phyloP scores from a whole-genome alignment of 352 stramenopile species.

The Globisporangium iwayamae region DNA sequence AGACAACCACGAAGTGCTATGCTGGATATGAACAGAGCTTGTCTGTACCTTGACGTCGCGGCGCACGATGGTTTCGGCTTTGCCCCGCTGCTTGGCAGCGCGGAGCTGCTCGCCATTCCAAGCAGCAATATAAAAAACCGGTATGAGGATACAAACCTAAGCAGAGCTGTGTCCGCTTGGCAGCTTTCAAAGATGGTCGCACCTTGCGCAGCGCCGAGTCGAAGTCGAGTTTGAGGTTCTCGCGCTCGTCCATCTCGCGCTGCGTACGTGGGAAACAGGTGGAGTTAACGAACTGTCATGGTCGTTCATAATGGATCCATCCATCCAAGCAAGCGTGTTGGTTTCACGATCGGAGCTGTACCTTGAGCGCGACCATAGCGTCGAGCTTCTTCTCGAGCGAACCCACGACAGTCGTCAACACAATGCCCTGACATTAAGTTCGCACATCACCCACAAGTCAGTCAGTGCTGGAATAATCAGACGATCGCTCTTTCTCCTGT shows the following conservation, averaged over 20 bases:
- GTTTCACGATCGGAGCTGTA: background rate
- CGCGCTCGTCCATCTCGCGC: conserved; percentile 27
- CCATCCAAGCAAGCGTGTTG: background rate
- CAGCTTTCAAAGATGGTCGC: background rate
- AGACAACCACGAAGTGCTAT: background rate
- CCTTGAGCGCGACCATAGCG: conserved; percentile 27
- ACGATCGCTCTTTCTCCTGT: background rate
- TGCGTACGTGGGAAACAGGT: background rate
- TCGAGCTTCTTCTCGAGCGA: conserved; percentile 38
- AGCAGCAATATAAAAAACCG: no score
- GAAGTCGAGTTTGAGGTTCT: conserved; percentile 32
- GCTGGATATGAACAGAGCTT: background rate
- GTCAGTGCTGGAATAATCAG: background rate
- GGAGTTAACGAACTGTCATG: background rate
- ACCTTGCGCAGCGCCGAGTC: conserved; percentile 29
- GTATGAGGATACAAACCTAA: background rate
- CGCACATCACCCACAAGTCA: background rate
- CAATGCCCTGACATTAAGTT: conserved; percentile 16
- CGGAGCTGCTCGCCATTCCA: conserved; percentile 16
- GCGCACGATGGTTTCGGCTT: conserved; percentile 25
- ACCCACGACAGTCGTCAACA: conserved; percentile 29
- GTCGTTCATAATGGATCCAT: conserved; percentile 1
- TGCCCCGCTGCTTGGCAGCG: conserved; percentile 18
- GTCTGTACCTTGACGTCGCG: conserved; percentile 26
- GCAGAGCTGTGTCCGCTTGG: background rate